phyloP scores from a whole-genome alignment of 2,329 filamentous ascomycete genomes.

The Apiospora arundinis region DNA sequence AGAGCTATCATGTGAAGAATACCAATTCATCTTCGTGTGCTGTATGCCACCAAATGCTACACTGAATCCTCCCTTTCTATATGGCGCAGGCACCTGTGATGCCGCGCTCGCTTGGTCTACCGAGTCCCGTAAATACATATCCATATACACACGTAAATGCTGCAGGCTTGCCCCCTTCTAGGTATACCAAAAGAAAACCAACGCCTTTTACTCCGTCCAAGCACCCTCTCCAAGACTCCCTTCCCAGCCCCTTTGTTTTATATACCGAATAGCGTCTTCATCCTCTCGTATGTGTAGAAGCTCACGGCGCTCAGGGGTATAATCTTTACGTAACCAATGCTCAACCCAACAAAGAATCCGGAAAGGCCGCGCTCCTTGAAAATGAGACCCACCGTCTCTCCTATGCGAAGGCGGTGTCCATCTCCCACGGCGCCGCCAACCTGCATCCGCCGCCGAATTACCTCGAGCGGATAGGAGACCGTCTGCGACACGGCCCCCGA shows the following conservation, averaged over 20 bases:
- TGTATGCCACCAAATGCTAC: constrained; percentile 10
- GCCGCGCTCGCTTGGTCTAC: constrained; percentile 5
- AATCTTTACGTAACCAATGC: constrained; percentile 94
- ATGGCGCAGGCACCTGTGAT: neutral
- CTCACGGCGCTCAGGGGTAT: constrained; percentile 82
- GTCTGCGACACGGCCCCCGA: constrained; percentile 92
- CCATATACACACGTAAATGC: constrained; percentile 11
- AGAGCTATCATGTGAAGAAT: neutral
- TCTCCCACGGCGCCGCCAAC: constrained; percentile 94
- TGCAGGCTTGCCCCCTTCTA: constrained; percentile 20
- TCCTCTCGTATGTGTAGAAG: constrained; percentile 71
- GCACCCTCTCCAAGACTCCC: neutral
- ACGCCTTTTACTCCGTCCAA: neutral
- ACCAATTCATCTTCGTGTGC: neutral
- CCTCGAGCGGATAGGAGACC: constrained; percentile 90
- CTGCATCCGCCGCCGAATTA: constrained; percentile 92
- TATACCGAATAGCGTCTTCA: constrained; percentile 70
- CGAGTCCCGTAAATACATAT: neutral
- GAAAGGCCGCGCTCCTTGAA: constrained; percentile 75
- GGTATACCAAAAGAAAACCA: constrained; percentile 14
- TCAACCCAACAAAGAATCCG: constrained; percentile 92
- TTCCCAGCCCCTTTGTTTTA: constrained; percentile 43
- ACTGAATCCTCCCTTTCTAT: neutral
- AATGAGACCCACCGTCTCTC: constrained; percentile 79
- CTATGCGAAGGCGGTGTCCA: constrained; percentile 77